These are phyloP conservation scores for Camelina laxa DNA, from an alignment of 345 rosid species.

Conservation along the genomic window DNA sequence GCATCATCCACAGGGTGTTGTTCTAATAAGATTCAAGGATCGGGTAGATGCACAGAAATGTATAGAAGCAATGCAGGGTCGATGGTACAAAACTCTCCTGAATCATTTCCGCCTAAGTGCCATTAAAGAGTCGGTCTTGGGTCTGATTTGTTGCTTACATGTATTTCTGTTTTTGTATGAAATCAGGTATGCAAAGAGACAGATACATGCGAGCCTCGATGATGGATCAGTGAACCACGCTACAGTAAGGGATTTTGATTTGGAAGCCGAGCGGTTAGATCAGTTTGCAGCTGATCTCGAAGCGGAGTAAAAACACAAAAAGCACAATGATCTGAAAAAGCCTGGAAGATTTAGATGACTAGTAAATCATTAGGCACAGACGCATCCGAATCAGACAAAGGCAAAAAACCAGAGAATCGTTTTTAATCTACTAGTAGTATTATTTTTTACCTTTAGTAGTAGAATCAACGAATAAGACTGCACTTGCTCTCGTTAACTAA, in stretches of 20 bases:
- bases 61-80: constrained; percentile 88
- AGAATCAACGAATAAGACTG: constrained; percentile 1
- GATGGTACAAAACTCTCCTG: constrained; percentile 59
- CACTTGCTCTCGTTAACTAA: not conserved
- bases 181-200: constrained; percentile 87
- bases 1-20: constrained; percentile 91
- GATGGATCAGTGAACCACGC: constrained; percentile 88
- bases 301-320: constrained; percentile 54
- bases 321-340: constrained; percentile 1
- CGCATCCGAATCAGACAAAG: constrained; percentile 6
- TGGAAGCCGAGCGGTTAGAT: constrained; percentile 69
- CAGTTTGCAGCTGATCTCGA: constrained; percentile 95
- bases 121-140: not conserved
- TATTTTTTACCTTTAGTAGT: not conserved
- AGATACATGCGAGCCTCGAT: constrained; percentile 78
- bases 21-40: constrained; percentile 84
- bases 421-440: not conserved
- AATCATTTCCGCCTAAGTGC: not conserved
- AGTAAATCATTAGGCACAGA: constrained; percentile 9
- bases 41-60: constrained; percentile 87
- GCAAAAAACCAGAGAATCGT: not conserved
- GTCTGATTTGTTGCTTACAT: constrained; percentile 12
- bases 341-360: constrained; percentile 7
- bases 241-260: constrained; percentile 62
- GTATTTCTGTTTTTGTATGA: not conserved